Conservation (phyloP, 1,284 basidiomycete genomes). For the Cutaneotrichosporon cutaneum region DNA sequence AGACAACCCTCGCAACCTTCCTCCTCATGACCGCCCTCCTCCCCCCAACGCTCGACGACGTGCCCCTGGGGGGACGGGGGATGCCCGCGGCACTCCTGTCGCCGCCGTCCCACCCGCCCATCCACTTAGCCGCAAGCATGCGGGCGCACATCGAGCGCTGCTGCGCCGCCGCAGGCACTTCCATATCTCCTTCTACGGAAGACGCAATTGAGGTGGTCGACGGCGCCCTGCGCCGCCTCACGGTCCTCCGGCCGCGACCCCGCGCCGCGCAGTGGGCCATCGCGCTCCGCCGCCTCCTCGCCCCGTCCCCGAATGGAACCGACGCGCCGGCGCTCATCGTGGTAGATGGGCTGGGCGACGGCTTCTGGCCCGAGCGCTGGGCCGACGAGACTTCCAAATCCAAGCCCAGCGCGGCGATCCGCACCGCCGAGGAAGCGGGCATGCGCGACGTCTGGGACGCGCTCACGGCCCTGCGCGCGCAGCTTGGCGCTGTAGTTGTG, state of each 20-base stretch:
- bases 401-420: slow-evolving; percentile 6
- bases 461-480: slow-evolving; percentile 38
- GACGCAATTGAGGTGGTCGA: slow-evolving; percentile 22
- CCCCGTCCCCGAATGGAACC: neutral
- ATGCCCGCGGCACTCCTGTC: slow-evolving; percentile 33
- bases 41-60: slow-evolving; percentile 23
- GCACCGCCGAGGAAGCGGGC: slow-evolving; percentile 29
- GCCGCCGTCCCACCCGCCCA: slow-evolving; percentile 31
- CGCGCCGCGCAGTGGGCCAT: slow-evolving; percentile 23
- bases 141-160: slow-evolving; percentile 31
- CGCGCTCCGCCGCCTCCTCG: slow-evolving; percentile 26
- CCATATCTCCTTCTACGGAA: neutral
- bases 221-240: slow-evolving; percentile 5
- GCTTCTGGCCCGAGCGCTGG: slow-evolving; percentile 46
- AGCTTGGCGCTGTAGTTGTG: slow-evolving; percentile 42
- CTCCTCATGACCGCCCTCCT: slow-evolving; percentile 41
- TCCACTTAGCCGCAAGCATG: slow-evolving; percentile 28
- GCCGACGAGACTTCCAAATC: slow-evolving; percentile 42
- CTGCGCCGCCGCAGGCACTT: slow-evolving; percentile 5
- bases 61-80: slow-evolving; percentile 39
- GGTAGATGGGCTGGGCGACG: slow-evolving; percentile 47
- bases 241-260: neutral
- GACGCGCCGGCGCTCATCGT: slow-evolving; percentile 30
- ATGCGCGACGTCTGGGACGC: slow-evolving; percentile 43
- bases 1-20: slow-evolving; percentile 28